phyloP scores from a whole-genome alignment of 164 flowering plant species.

The Euptelea pleiosperma region DNA sequence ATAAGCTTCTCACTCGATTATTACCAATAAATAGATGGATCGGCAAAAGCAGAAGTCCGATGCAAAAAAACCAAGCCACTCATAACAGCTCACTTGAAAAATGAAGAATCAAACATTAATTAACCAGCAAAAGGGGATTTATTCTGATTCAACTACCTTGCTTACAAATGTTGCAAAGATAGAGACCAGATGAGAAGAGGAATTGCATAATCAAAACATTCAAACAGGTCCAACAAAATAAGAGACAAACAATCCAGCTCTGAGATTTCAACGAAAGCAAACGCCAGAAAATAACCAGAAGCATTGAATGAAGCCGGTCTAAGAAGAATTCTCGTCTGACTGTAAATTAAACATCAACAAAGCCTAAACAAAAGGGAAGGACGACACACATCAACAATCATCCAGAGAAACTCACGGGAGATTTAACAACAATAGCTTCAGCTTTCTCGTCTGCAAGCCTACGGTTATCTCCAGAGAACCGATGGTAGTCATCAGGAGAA shows the following conservation, averaged over 20 bases:
- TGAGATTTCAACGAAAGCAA: background rate
- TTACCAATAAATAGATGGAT: background rate
- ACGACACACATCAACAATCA: background rate
- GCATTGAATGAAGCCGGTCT: constrained; percentile 11
- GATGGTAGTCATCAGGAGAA: constrained; percentile 29
- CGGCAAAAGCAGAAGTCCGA: background rate
- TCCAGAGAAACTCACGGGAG: constrained; percentile 35
- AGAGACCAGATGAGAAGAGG: background rate
- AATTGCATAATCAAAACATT: constrained; percentile 1
- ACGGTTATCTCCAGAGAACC: constrained; percentile 19
- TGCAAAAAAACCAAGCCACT: too few species aligned
- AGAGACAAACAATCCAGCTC: constrained; percentile 3
- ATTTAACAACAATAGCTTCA: constrained; percentile 25
- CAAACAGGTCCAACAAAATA: background rate
- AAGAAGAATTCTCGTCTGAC: background rate
- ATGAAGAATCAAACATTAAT: background rate
- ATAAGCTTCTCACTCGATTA: too few species aligned
- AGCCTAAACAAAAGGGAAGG: background rate
- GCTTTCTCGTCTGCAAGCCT: constrained; percentile 16
- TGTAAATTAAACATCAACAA: background rate
- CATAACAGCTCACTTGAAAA: background rate
- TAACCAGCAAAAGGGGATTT: constrained; percentile 1
- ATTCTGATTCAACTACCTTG: background rate
- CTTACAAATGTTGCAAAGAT: constrained; percentile 1
- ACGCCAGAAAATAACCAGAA: background rate